Evolutionary conservation across 768 basidiomycete genomes (phyloP).

Genomic region (Asterophora parasitica): DNA sequence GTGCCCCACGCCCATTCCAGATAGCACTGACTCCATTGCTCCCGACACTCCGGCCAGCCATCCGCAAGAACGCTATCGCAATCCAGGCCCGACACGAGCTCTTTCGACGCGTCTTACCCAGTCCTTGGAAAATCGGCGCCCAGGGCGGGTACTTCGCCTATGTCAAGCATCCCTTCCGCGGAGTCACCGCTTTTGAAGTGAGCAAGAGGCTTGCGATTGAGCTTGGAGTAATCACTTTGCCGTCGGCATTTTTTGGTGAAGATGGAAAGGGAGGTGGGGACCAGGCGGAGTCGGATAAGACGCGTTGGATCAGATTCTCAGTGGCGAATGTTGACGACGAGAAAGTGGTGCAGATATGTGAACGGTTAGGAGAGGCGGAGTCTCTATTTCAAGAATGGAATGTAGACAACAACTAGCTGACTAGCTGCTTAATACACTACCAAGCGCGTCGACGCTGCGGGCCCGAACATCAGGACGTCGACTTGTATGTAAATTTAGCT

Average conservation of each 20-base stretch:
- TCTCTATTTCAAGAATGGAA: slow-evolving; percentile 36
- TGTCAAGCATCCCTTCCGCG: slow-evolving; percentile 59
- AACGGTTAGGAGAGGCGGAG: slow-evolving; percentile 40
- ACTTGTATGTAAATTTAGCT: too few species aligned
- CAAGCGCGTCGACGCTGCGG: too few species aligned
- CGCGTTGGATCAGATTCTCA: slow-evolving; percentile 72
- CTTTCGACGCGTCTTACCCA: slow-evolving; percentile 46
- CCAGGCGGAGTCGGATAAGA: slow-evolving; percentile 30
- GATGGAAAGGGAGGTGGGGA: slow-evolving; percentile 27
- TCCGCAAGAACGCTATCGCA: slow-evolving; percentile 43
- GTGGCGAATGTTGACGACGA: slow-evolving; percentile 77
- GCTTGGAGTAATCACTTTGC: slow-evolving; percentile 62
- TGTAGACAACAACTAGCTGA: slow-evolving; percentile 4
- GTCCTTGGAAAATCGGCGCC: slow-evolving; percentile 56
- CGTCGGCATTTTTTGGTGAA: slow-evolving; percentile 55
- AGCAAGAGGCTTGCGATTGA: slow-evolving; percentile 54
- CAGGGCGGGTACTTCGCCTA: slow-evolving; percentile 80
- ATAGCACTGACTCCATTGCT: slow-evolving; percentile 58
- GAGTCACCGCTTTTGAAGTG: slow-evolving; percentile 45
- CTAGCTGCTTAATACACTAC: too few species aligned
- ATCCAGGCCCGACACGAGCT: slow-evolving; percentile 50
- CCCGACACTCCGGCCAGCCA: slow-evolving; percentile 44
- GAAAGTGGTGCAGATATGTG: slow-evolving; percentile 46
- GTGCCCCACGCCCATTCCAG: slow-evolving; percentile 71
- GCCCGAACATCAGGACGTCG: too few species aligned